A percentile compares a stretch with the other conserved stretches of the same genome.
Evolutionary conservation across 176 grass and related monocot genomes (phyloP).

Genomic region (Tillandsia leiboldiana): DNA sequence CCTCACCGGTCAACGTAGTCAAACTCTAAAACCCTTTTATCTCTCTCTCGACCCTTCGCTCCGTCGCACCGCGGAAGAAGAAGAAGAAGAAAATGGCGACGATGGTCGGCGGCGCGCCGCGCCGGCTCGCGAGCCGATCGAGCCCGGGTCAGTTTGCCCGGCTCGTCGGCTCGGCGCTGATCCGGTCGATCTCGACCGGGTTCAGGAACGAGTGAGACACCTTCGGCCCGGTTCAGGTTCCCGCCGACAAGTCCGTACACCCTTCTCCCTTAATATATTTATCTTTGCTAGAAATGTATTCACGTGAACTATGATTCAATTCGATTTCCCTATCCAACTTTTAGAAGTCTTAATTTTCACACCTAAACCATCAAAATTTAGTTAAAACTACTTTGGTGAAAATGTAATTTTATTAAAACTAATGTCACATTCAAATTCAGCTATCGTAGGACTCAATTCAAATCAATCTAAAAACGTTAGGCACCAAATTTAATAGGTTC

Average conservation of each 20-base stretch:
- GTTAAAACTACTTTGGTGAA: no score
- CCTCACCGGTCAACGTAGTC: no score
- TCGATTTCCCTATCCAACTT: neutral
- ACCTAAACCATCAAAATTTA: no score
- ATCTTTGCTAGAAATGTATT: neutral
- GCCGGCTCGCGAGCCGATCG: slow-evolving; percentile 36
- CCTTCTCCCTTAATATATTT: neutral
- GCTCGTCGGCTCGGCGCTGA: slow-evolving; percentile 38
- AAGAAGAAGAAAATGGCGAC: slow-evolving; percentile 41
- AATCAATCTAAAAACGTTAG: no score
- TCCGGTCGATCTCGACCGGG: slow-evolving; percentile 48
- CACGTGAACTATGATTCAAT: neutral
- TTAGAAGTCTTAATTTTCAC: neutral
- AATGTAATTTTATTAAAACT: no score
- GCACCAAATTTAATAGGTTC: no score
- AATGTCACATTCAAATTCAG: no score
- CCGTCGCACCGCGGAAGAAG: neutral
- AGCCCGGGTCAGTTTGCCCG: slow-evolving; percentile 20
- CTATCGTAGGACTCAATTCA: no score
- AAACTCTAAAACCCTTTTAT: neutral
- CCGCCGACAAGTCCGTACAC: slow-evolving; percentile 55
- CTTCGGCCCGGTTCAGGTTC: slow-evolving; percentile 77
- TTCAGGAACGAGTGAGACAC: slow-evolving; percentile 95
- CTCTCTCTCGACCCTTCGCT: neutral
- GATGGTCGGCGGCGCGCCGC: slow-evolving; percentile 23